These are phyloP conservation scores for Cordyceps tenuipes DNA, from an alignment of 2,329 filamentous ascomycete species.

Conservation along the genomic window DNA sequence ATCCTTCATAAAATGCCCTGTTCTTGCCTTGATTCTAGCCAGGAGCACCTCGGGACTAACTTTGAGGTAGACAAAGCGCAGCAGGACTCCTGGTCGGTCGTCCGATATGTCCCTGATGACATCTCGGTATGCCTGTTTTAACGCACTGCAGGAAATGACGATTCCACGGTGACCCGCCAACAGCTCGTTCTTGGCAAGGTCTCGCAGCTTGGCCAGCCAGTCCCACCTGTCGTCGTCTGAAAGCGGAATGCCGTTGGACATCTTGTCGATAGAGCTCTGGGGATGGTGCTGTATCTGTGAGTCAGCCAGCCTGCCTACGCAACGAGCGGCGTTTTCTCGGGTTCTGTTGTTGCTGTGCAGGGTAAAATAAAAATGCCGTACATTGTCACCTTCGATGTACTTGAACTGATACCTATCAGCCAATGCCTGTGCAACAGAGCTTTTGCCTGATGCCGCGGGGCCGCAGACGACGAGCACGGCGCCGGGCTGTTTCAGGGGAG, in stretches of 20 bases:
- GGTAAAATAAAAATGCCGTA: constrained; percentile 23
- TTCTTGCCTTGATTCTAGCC: constrained; percentile 48
- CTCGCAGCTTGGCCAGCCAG: constrained; percentile 52
- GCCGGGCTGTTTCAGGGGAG: background rate
- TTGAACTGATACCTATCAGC: constrained; percentile 1
- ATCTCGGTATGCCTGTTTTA: constrained; percentile 63
- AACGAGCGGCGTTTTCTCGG: background rate
- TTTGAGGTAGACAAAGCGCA: constrained; percentile 60
- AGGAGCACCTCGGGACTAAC: constrained; percentile 49
- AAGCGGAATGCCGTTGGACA: constrained; percentile 53
- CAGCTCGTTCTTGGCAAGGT: constrained; percentile 19
- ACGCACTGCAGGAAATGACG: constrained; percentile 59
- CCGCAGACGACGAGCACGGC: constrained; percentile 10
- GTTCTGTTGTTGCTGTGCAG: background rate
- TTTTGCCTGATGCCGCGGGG: constrained; percentile 10
- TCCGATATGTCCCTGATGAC: constrained; percentile 46
- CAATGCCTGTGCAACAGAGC: constrained; percentile 4
- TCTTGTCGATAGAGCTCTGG: constrained; percentile 54
- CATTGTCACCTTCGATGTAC: constrained; percentile 48
- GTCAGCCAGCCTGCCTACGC: background rate
- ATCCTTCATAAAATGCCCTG: constrained; percentile 63
- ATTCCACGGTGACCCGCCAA: constrained; percentile 15
- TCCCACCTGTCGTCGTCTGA: constrained; percentile 64
- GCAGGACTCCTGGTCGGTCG: constrained; percentile 38
- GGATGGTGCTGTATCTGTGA: constrained; percentile 35